Evolutionary conservation across 2,329 filamentous ascomycete species (phyloP), one percentile per base, ranked within the genome.

Genomic region (Neopestalotiopsis sp.): DNA sequence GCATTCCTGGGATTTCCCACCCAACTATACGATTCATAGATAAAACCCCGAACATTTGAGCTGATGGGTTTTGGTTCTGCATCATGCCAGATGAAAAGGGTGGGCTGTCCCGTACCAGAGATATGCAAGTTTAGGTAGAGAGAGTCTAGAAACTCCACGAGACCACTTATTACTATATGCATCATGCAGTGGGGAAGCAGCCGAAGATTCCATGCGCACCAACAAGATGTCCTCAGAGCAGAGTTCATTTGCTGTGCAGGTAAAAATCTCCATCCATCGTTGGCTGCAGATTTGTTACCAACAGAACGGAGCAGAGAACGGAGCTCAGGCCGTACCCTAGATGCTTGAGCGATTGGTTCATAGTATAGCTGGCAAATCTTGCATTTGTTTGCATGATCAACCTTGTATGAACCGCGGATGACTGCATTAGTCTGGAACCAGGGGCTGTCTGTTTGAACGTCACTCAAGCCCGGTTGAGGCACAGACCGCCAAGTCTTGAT

Each of bases 381-480:
- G 42, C 60, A 68, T 32, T 13, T 68, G 66, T 63, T 63, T 64
- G 66, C 58, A 24, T 7, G 20, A 20, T 49, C 6, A 63, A 20
- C 66, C 66, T 30, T 64, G 65, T 59, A 69, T n/a, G 65, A 66
- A 65, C 59, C 4, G 45, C 68, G 68, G 68, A 30, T 57, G 65
- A 57, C 40, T 62, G 68, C 68, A 66, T 69, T 69, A 69, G 68
- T 57, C 65, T 58, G 58, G 32, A 40, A 40, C 28, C 61, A 58
- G 30, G 65, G 65, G 61, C 30, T 65, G 68, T 60, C 66, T 69
- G 68, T 69, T 69, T 68, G 68, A 52, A 69, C 68, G 68, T 69
- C 59, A 62, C 28, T 34, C 32, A 34, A 12, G 14, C 14, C 30
- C 28, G 30, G 28, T 17, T 52, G 45, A 52, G 45, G 45, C 45